These are phyloP conservation scores for Acer yangbiense DNA, from an alignment of 345 rosid genomes.

Conservation along the genomic window DNA sequence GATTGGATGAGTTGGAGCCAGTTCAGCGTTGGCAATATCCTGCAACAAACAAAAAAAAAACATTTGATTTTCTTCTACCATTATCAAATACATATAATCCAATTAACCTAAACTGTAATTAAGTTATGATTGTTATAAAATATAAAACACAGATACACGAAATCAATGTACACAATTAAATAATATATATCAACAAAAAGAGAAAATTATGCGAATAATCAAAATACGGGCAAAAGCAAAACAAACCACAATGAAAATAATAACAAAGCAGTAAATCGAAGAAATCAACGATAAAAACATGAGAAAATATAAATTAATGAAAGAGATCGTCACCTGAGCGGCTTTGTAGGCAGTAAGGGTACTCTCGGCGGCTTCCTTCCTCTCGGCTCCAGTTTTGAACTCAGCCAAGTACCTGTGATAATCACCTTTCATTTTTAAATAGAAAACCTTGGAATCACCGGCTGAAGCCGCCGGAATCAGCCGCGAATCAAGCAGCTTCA, in stretches of 20 bases:
- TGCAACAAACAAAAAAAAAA: slow-evolving; percentile 19
- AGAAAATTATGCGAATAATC: not conserved
- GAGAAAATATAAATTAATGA: not conserved
- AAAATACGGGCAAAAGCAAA: not conserved
- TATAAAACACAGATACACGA: too few species aligned
- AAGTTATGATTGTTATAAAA: too few species aligned
- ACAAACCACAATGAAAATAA: too few species aligned
- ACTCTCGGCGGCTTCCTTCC: slow-evolving; percentile 87
- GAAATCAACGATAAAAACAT: not conserved
- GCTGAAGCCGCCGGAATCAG: slow-evolving; percentile 70
- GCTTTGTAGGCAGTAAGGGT: slow-evolving; percentile 85
- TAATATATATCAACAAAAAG: too few species aligned
- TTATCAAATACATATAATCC: too few species aligned
- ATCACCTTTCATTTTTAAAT: slow-evolving; percentile 91
- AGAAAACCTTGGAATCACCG: slow-evolving; percentile 87
- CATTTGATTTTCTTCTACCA: too few species aligned
- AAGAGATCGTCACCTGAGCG: slow-evolving; percentile 62
- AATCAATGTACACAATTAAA: too few species aligned
- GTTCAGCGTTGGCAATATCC: slow-evolving; percentile 85
- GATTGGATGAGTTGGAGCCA: slow-evolving; percentile 92
- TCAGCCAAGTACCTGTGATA: slow-evolving; percentile 89
- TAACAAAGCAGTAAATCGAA: not conserved
- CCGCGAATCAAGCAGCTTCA: slow-evolving; percentile 72
- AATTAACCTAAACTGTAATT: too few species aligned
- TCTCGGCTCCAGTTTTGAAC: slow-evolving; percentile 78